These are phyloP conservation scores for Lecanicillium sp. DNA, from an alignment of 2,329 filamentous ascomycete genomes.

Conservation along the genomic window DNA sequence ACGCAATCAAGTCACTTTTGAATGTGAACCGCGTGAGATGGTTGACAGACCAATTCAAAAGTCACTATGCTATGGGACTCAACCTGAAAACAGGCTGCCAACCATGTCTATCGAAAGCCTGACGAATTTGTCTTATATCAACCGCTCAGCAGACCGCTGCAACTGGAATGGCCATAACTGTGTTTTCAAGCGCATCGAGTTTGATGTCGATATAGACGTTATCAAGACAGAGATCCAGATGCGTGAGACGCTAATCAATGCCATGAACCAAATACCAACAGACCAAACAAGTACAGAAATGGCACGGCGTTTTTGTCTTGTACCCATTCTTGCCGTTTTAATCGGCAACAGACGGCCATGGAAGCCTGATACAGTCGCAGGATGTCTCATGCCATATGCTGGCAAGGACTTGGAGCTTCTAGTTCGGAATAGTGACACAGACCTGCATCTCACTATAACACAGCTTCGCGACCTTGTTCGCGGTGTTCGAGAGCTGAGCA, in stretches of 20 bases:
- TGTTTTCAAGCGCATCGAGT: slow-evolving; percentile 16
- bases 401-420: neutral
- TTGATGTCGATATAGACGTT: slow-evolving; percentile 10
- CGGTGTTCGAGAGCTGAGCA: neutral
- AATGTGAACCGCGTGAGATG: slow-evolving; percentile 1
- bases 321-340: slow-evolving; percentile 11
- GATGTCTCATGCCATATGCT: neutral
- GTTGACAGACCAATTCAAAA: slow-evolving; percentile 6
- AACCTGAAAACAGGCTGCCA: slow-evolving; percentile 8
- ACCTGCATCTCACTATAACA: neutral
- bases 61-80: slow-evolving; percentile 7
- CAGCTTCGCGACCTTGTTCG: neutral
- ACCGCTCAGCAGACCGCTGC: slow-evolving; percentile 9
- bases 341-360: slow-evolving; percentile 7
- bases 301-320: slow-evolving; percentile 10
- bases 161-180: slow-evolving; percentile 9
- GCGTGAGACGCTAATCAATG: slow-evolving; percentile 9
- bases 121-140: slow-evolving; percentile 9
- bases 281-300: slow-evolving; percentile 9
- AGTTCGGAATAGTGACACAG: neutral
- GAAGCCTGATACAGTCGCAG: slow-evolving; percentile 8
- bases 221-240: slow-evolving; percentile 11
- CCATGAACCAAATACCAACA: slow-evolving; percentile 1
- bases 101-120: slow-evolving; percentile 6
- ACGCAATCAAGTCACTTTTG: too few species aligned